A percentile compares a stretch with the other conserved stretches of the same genome.
These are phyloP conservation scores for Kuraishia capsulata DNA, from an alignment of 805 yeast species.

Conservation along the genomic window DNA sequence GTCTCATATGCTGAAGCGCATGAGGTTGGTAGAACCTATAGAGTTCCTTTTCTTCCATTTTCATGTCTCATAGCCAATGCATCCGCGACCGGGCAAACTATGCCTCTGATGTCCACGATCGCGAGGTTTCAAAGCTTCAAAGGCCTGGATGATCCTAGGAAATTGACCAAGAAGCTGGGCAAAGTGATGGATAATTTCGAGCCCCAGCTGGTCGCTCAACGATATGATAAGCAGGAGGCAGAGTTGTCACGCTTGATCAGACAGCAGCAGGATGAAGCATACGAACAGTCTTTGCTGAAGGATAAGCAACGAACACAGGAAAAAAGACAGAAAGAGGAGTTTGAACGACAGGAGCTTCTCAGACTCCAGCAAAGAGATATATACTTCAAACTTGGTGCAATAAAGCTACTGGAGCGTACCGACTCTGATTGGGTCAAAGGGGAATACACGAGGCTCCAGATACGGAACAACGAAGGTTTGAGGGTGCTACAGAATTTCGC, in stretches of 20 bases:
- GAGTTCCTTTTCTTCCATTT: conserved; percentile 46
- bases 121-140: conserved; percentile 29
- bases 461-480: conserved; percentile 46
- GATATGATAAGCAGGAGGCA: conserved; percentile 52
- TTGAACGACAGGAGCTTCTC: conserved; percentile 11
- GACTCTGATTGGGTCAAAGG: conserved; percentile 14
- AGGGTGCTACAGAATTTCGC: conserved; percentile 35
- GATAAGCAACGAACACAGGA: conserved; percentile 47
- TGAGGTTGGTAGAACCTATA: conserved; percentile 51
- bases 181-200: conserved; percentile 43
- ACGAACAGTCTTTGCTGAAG: conserved; percentile 44
- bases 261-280: conserved; percentile 61
- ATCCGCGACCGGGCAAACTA: conserved; percentile 37
- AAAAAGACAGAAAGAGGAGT: conserved; percentile 21
- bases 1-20: conserved; percentile 56
- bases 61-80: conserved; percentile 45
- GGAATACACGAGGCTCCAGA: conserved; percentile 33
- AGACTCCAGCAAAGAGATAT: conserved; percentile 10
- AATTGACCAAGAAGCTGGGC: conserved; percentile 25
- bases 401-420: conserved; percentile 4
- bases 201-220: conserved; percentile 51
- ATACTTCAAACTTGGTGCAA: conserved; percentile 13
- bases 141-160: conserved; percentile 10
- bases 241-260: conserved; percentile 48
- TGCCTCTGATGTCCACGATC: conserved; percentile 40